Evolutionary conservation across 306 rosid species (phyloP), one percentile per base, ranked within the genome.

Genomic region (Begonia masoniana): DNA sequence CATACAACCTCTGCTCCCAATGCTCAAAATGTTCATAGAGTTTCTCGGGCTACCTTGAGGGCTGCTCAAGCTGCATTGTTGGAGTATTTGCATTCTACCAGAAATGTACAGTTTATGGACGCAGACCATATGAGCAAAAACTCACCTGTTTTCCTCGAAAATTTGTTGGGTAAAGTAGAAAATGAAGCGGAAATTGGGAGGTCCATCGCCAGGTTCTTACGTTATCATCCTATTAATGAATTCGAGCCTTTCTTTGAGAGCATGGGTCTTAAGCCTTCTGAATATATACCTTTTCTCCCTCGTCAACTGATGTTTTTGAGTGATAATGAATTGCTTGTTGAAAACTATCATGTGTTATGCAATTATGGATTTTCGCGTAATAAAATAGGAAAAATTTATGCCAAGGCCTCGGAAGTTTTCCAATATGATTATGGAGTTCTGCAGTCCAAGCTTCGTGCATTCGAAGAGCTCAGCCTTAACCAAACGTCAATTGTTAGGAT

Each of bases 231-330:
- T 13, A 62, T 88, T 60, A 84, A 88, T 51, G 97, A 88, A 50
- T 88, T 88, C 43, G 95, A 84, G 49, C 93, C 86, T 47, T 88
- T 88, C 59, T 82, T 88, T 35, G 97, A 88, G 75, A 84, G 93
- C 68, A 48, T 71, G 57, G 97, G 95, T 15, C 73, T 88, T 74
- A 69, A 71, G 47, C 88, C 95, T 65, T 68, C 74, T 0, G 93
- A 88, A 53, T 88, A 75, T 57, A 60, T 17, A 13, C 57, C 67
- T 23, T 56, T 84, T 53, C 80, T 88, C 67, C 97, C 95, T 0
- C 70, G 68, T 0, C 54, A 66, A 39, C 57, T 71, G 79, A 80
- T 84, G 47, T 82, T 71, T n/a, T 75, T 84, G 15, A 47, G 56
- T 16, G 97, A 88, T 57, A 82, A 76, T 47, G 58, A 13, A 19